Evolutionary conservation across 2,329 filamentous ascomycete genomes (phyloP), one percentile per base, ranked within the genome.

Genomic region (Microdochium paspali): DNA sequence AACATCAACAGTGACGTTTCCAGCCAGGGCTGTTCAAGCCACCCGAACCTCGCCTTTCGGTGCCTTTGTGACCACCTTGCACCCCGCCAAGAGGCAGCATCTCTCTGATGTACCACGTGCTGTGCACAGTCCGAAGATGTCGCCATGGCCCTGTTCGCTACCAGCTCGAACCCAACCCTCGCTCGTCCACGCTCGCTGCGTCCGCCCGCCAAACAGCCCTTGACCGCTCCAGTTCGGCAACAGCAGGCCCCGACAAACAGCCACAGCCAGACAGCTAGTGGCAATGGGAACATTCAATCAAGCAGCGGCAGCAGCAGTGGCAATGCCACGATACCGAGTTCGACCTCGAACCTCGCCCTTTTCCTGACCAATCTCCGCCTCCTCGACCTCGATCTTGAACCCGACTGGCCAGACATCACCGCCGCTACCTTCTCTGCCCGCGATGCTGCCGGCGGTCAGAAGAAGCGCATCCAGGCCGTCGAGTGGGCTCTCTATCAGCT

Each of bases 401-500:
- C 79, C 1, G 89, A 94, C 66, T 96, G 90, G 87, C 91, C 91
- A 0, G 74, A 68, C 18, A 85, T 96, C 48, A 82, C 79, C 1
- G 61, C 74, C 0, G 73, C 83, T 45, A 86, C 85, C 2, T 88
- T 97, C 60, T 79, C 80, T 3, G 71, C 74, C 3, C 82, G 75
- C 49, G 78, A 87, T 57, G 76, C 76, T 3, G 74, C 76, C 0
- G 82, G 84, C 52, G 86, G 86, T 46, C 85, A 91, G 64, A 93
- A 91, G 67, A 85, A 84, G 64, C 80, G 91, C 46, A 82, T 95
- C 31, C 82, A 87, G 56, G 81, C 81, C 50, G 80, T 90, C 31
- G 93, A 98, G 70, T 97, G 91, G 89, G 81, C 85, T 1, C 71
- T 97, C n/a, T 95, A 86, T 64, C 84, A 87, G 46, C 76, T 98